Evolutionary conservation across 2,329 filamentous ascomycete species (phyloP), one percentile per base, ranked within the genome.

Genomic region (Fusarium humuli): DNA sequence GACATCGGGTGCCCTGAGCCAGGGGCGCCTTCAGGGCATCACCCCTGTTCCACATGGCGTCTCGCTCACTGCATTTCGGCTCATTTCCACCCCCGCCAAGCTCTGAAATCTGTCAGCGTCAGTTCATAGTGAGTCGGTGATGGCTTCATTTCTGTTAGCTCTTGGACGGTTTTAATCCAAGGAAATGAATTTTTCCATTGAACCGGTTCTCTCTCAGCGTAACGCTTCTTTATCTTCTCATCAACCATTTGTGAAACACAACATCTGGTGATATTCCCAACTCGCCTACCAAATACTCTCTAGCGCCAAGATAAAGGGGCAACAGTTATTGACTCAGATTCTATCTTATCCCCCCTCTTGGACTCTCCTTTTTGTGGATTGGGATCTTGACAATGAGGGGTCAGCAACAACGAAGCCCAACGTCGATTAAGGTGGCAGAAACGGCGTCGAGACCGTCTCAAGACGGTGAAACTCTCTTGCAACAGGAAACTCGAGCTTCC

Each of bases 101-200:
- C 27, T 47, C 47, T 32, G 47, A 45, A 30, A 54, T 61, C 23
- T 60, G 29, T 23, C 10, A 29, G 22, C 25, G 67, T 70, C 72
- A 75, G 73, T 72, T 59, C 72, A 75, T 61, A 25, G 52, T 45
- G 32, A 69, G 62, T 64, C 75, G 68, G 69, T 54, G 73, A 75
- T 75, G 72, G 73, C 73, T 75, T 75, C 73, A 75, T 75, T 66
- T 58, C 37, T 23, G 14, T 20, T 6, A 22, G 20, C 22, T 48
- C 22, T 75, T 73, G 65, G 48, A 65, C 63, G 73, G 75, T 75
- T 61, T 62, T 52, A 14, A 29, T 60, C 37, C 50, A 53, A 47
- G 48, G 30, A 62, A 29, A 57, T 58, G 22, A 49, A 22, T 46
- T 60, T 47, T 32, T 55, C 42, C 54, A 34, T 71, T 9, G 41